phyloP scores from a whole-genome alignment of 2,329 filamentous ascomycete species.

The Pestalotiopsis sp. region DNA sequence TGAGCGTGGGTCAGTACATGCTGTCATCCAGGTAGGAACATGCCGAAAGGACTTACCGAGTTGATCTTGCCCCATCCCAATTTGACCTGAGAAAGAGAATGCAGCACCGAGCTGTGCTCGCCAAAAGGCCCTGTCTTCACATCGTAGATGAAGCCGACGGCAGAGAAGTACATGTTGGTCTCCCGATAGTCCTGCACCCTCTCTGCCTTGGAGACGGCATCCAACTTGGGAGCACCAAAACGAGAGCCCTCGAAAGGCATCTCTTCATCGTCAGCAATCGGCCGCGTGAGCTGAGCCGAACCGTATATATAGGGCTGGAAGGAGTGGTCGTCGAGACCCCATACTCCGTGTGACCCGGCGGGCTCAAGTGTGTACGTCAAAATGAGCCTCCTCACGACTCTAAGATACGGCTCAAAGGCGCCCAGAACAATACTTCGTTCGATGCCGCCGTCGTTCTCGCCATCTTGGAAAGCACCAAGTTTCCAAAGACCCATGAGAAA shows the following conservation, averaged over 20 bases:
- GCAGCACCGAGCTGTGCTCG: constrained; percentile 94
- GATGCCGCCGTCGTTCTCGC: constrained; percentile 51
- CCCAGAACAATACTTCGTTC: constrained; percentile 83
- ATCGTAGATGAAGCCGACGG: constrained; percentile 95
- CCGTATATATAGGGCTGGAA: constrained; percentile 95
- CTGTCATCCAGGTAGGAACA: neutral
- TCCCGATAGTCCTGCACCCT: constrained; percentile 67
- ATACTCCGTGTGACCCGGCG: constrained; percentile 94
- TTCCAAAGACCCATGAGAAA: constrained; percentile 94
- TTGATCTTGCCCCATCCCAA: constrained; percentile 99
- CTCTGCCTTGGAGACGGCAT: constrained; percentile 66
- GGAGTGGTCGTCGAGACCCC: constrained; percentile 97
- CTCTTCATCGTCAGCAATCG: constrained; percentile 64
- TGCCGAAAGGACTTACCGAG: constrained; percentile 51
- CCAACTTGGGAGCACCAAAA: constrained; percentile 69
- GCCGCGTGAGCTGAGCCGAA: constrained; percentile 83
- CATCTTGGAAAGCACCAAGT: constrained; percentile 74
- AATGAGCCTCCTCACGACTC: constrained; percentile 79
- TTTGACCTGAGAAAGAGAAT: constrained; percentile 88
- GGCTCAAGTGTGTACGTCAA: constrained; percentile 91
- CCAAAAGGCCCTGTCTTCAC: constrained; percentile 97
- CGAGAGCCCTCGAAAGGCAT: constrained; percentile 82
- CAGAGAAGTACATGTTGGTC: constrained; percentile 88
- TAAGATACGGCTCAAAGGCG: constrained; percentile 77
- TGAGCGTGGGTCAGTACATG: neutral